These are phyloP conservation scores for Ascomycota sp. DNA, from an alignment of 2,329 filamentous ascomycete species.

Conservation along the genomic window DNA sequence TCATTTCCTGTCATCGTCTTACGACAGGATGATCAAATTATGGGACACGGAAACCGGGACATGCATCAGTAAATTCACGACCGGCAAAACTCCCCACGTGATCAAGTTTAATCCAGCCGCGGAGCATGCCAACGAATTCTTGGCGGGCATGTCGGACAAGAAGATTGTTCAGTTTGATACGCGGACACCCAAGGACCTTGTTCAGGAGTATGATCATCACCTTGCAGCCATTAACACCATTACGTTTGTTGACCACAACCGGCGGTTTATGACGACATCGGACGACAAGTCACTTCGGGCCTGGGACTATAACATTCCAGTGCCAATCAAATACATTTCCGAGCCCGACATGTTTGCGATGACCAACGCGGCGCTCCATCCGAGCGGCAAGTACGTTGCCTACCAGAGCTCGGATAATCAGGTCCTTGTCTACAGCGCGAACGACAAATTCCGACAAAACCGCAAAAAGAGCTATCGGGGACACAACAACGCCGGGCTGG, in stretches of 20 bases:
- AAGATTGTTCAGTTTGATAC: constrained; percentile 97
- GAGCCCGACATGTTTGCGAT: constrained; percentile 97
- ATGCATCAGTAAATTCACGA: constrained; percentile 75
- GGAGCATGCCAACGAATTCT: constrained; percentile 66
- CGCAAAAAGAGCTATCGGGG: constrained; percentile 91
- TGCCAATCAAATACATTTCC: constrained; percentile 95
- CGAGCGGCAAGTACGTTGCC: constrained; percentile 80
- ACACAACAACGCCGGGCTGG: constrained; percentile 89
- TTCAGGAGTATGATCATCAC: constrained; percentile 97
- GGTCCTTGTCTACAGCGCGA: constrained; percentile 84
- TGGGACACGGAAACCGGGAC: constrained; percentile 95
- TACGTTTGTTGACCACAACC: constrained; percentile 83
- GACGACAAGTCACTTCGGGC: constrained; percentile 92
- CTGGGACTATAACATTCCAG: constrained; percentile 97
- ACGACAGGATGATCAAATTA: constrained; percentile 89
- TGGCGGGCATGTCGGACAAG: constrained; percentile 95
- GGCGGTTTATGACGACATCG: constrained; percentile 92
- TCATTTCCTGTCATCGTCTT: constrained; percentile 77
- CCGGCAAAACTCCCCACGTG: constrained; percentile 87
- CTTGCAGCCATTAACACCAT: constrained; percentile 96
- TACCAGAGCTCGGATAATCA: constrained; percentile 93
- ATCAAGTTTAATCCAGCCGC: constrained; percentile 75
- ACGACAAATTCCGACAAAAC: constrained; percentile 92
- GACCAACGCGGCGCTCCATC: constrained; percentile 67
- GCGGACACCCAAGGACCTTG: constrained; percentile 52